phyloP scores from a whole-genome alignment of 108 stramenopile genomes.

The Nannochloropsis gaditana region DNA sequence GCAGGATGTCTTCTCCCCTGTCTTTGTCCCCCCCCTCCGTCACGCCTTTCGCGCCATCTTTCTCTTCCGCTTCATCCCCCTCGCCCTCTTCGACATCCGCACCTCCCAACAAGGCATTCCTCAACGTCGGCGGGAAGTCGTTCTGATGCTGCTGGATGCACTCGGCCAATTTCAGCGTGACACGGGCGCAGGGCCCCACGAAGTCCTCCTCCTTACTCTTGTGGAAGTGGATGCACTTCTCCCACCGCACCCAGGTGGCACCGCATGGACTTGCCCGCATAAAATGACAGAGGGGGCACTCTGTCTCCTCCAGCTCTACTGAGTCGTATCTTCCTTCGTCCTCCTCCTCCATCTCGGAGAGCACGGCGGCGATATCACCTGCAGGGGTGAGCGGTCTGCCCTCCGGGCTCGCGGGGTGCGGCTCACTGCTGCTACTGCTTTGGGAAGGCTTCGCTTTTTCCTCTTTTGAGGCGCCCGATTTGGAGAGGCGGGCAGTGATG shows the following conservation, averaged over 20 bases:
- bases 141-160: slow-evolving; percentile 12
- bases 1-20: background rate
- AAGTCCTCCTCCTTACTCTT: background rate
- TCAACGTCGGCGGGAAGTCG: slow-evolving; percentile 19
- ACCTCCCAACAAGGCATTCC: slow-evolving; percentile 19
- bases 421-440: background rate
- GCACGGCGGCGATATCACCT: background rate
- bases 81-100: background rate
- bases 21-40: background rate
- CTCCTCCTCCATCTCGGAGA: slow-evolving; percentile 2
- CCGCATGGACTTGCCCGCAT: background rate
- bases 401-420: background rate
- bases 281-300: background rate
- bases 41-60: background rate
- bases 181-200: background rate
- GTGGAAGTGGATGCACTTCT: slow-evolving; percentile 9
- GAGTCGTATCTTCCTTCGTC: background rate
- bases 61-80: background rate
- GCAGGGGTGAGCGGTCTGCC: background rate
- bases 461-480: no score
- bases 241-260: background rate
- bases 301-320: background rate
- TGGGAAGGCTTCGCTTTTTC: no score
- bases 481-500: no score
- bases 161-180: background rate